phyloP scores from a whole-genome alignment of 257 asterid species.

The Ajuga chamaepitys region DNA sequence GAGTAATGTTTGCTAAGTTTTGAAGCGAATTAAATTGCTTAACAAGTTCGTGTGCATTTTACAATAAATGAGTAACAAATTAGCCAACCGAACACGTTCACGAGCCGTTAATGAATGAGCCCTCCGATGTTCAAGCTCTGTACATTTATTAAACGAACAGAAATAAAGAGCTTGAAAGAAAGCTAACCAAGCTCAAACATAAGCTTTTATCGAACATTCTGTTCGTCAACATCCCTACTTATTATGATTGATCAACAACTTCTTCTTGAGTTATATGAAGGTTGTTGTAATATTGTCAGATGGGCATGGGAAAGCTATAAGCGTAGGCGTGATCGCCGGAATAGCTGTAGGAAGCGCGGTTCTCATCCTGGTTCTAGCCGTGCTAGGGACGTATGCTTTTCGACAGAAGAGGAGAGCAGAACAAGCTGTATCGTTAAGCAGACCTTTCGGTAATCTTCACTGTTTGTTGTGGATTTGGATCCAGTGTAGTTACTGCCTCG shows the following conservation, averaged over 20 bases:
- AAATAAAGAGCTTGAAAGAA: no score
- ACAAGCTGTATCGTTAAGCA: slow-evolving; percentile 61
- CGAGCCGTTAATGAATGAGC: no score
- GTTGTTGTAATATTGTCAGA: slow-evolving; percentile 15
- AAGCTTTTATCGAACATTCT: no score
- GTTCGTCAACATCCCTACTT: no score
- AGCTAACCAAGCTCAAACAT: no score
- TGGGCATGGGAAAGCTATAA: slow-evolving; percentile 28
- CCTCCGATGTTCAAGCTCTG: no score
- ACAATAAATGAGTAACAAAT: no score
- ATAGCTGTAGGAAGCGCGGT: slow-evolving; percentile 49
- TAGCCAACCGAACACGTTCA: no score
- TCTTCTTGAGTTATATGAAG: neutral
- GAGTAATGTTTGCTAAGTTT: no score
- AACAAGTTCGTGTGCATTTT: no score
- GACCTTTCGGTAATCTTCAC: slow-evolving; percentile 63
- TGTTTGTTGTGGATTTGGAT: neutral
- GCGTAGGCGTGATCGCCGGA: slow-evolving; percentile 47
- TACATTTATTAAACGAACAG: no score
- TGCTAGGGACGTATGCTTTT: slow-evolving; percentile 57
- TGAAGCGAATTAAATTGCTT: no score
- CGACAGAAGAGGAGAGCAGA: slow-evolving; percentile 79
- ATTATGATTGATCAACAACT: neutral
- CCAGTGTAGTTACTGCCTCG: neutral
- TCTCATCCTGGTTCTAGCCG: slow-evolving; percentile 52